Evolutionary conservation across 768 basidiomycete genomes (phyloP), one percentile per base, ranked within the genome.

Genomic region (Hygrocybe punicea): DNA sequence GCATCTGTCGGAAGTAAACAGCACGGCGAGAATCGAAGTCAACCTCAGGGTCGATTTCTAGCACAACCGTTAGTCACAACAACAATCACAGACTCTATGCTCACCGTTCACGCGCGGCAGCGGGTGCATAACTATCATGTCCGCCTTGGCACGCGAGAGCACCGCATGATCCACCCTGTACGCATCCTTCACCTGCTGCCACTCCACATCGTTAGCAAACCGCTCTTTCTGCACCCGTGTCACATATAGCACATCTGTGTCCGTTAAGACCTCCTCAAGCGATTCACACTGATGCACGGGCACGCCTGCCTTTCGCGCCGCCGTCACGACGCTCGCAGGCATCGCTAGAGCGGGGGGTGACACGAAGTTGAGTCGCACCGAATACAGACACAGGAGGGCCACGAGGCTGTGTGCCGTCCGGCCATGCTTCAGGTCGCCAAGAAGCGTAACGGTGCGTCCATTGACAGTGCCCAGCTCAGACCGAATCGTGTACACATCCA

Each of bases 61-160:
- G 3, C n/a, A 23, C n/a, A 35, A 2, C 29, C 7, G 21, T 13
- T 5, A n/a, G 5, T 3, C 8, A 52, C 4, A 17, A 52, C 11
- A 17, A 11, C 9, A n/a, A 13, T 17, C 14, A 19, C 17, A 49
- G 23, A 8, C 10, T 16, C 36, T 35, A 57, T 10, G 57, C 83
- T 61, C 61, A 86, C 91, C 91, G 58, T 91, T 93, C 51, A 96
- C 85, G 65, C 97, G 76, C 13, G 97, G 97, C 19, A 99, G 78
- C n/a, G 97, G 97, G 72, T 99, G 97, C 94, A 99, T 96, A 62
- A 98, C 93, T 57, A 98, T 98, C 86, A 97, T 93, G 53, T 94
- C 91, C 61, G 92, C 89, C 76, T 98, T 98, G 9, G 97, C 96
- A 42, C 90, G 80, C 5, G 93, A 85, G 24, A 99, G 79, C 33